Conservation (phyloP, 2,329 filamentous ascomycete genomes). For the Aspergillaceae sp. region DNA sequence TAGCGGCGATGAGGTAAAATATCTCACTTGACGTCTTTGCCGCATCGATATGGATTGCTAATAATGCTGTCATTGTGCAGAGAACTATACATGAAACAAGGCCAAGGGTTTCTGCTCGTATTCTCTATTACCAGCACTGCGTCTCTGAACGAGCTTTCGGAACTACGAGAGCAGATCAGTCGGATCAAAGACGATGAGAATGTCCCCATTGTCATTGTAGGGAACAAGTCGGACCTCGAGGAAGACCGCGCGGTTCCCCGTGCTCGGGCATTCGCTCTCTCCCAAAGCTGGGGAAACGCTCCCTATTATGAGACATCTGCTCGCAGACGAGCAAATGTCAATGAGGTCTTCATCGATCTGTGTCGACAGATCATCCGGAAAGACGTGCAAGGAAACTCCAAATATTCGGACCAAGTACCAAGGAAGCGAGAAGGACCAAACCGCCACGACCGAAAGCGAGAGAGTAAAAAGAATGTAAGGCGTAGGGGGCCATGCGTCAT, state of each 20-base stretch:
- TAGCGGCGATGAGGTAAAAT: slow-evolving; percentile 51
- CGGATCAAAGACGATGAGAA: slow-evolving; percentile 83
- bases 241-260: slow-evolving; percentile 73
- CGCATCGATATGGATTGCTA: not conserved
- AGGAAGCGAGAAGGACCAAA: slow-evolving; percentile 29
- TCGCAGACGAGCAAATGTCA: slow-evolving; percentile 73
- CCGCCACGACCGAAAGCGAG: slow-evolving; percentile 27
- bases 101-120: slow-evolving; percentile 82
- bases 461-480: slow-evolving; percentile 20
- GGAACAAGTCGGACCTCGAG: slow-evolving; percentile 85
- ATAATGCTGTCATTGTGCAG: slow-evolving; percentile 29
- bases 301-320: slow-evolving; percentile 90
- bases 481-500: slow-evolving; percentile 30
- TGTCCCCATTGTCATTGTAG: slow-evolving; percentile 80
- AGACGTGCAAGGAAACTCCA: slow-evolving; percentile 42
- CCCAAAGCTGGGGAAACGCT: slow-evolving; percentile 76
- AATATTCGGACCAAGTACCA: slow-evolving; percentile 15
- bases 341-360: slow-evolving; percentile 79
- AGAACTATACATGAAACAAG: slow-evolving; percentile 87
- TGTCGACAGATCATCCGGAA: slow-evolving; percentile 74
- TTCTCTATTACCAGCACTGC: slow-evolving; percentile 83
- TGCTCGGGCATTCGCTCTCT: slow-evolving; percentile 71
- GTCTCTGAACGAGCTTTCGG: slow-evolving; percentile 72
- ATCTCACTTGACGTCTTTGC: not conserved
- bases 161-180: slow-evolving; percentile 79